Percentiles rank a stretch among this genome's conserved stretches.
These are phyloP conservation scores for Quercus variabilis DNA, from an alignment of 306 rosid species.

Conservation along the genomic window DNA sequence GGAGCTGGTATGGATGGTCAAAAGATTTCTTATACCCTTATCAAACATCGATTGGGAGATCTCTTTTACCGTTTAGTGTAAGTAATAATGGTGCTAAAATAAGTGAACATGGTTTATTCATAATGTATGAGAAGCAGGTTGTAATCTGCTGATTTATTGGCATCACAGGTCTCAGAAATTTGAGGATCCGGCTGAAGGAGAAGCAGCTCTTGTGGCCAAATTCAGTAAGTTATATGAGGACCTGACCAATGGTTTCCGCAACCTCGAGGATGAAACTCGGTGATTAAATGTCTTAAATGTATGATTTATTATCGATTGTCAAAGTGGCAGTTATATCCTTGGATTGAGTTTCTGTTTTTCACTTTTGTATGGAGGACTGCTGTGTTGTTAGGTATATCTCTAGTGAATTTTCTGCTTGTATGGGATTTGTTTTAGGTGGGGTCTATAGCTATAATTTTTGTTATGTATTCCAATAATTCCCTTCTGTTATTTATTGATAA, in stretches of 20 bases:
- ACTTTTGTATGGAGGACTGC: conserved; percentile 19
- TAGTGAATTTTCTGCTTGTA: conserved; percentile 34
- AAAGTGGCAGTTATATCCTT: conserved; percentile 24
- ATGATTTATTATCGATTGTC: conserved; percentile 19
- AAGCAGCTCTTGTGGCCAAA: conserved; percentile 68
- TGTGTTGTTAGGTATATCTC: conserved; percentile 28
- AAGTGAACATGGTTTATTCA: conserved; percentile 1
- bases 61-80: conserved; percentile 96
- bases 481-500: conserved; percentile 33
- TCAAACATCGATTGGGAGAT: conserved; percentile 97
- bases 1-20: conserved; percentile 98
- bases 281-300: conserved; percentile 37
- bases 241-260: conserved; percentile 88
- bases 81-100: conserved; percentile 27
- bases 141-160: conserved; percentile 14
- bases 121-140: conserved; percentile 8
- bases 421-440: conserved; percentile 37
- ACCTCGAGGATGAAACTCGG: conserved; percentile 95
- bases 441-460: conserved; percentile 29
- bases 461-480: conserved; percentile 29
- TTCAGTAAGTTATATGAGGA: conserved; percentile 84
- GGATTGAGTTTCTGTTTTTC: conserved; percentile 16
- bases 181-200: conserved; percentile 99
- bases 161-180: conserved; percentile 89
- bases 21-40: conserved; percentile 72